These are phyloP conservation scores for Apophysomyces sp. DNA, from an alignment of 371 early-diverging fungal genomes.

Conservation along the genomic window DNA sequence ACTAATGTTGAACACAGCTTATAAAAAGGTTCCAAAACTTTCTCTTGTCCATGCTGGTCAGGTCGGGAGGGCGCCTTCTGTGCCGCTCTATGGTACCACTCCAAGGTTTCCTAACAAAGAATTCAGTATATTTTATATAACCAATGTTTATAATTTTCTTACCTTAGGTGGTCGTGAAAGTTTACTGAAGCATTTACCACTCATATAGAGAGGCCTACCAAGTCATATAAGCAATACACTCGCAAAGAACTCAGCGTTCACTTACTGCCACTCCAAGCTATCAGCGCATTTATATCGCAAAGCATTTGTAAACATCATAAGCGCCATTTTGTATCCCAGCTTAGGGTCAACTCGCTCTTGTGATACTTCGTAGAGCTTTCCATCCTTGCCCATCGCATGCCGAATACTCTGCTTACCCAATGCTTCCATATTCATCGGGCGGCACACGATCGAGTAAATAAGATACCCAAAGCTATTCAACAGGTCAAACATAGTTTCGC, in stretches of 20 bases:
- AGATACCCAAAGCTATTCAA: conserved; percentile 62
- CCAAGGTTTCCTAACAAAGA: conserved; percentile 35
- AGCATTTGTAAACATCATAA: conserved; percentile 33
- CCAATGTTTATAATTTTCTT: neutral
- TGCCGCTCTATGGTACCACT: conserved; percentile 45
- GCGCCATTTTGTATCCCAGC: conserved; percentile 47
- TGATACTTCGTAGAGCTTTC: conserved; percentile 5
- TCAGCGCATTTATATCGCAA: conserved; percentile 32
- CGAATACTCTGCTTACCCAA: conserved; percentile 15
- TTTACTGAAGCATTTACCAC: conserved; percentile 62
- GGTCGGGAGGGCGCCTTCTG: conserved; percentile 33
- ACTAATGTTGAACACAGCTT: conserved; percentile 54
- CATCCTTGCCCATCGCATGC: conserved; percentile 8
- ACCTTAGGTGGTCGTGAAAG: conserved; percentile 45
- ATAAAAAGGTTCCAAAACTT: conserved; percentile 58
- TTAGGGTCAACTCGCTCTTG: conserved; percentile 15
- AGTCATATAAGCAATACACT: neutral
- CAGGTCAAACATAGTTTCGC: conserved; percentile 33
- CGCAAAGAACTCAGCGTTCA: neutral
- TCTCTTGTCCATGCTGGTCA: conserved; percentile 56
- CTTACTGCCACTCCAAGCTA: conserved; percentile 45
- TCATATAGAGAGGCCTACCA: conserved; percentile 55
- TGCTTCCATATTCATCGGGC: conserved; percentile 69
- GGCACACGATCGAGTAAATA: conserved; percentile 60
- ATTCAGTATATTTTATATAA: neutral